These are phyloP conservation scores for Tylopilus orsonianus DNA, from an alignment of 1,284 basidiomycete species.

Conservation along the genomic window DNA sequence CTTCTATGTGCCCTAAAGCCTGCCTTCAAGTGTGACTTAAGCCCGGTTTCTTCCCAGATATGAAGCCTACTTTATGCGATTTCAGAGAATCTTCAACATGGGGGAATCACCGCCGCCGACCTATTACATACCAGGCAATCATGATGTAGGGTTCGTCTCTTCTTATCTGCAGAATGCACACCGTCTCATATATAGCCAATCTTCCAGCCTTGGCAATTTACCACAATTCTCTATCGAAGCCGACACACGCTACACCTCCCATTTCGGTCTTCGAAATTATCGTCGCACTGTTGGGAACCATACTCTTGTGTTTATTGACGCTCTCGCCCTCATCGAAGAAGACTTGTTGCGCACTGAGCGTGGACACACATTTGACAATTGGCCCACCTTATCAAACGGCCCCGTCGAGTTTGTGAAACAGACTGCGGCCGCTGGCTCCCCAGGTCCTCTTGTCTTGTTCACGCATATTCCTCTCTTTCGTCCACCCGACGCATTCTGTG, in stretches of 20 bases:
- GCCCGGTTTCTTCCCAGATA: conserved; percentile 48
- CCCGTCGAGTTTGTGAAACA: conserved; percentile 71
- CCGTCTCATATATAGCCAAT: conserved; percentile 7
- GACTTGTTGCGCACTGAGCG: conserved; percentile 66
- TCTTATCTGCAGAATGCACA: not conserved
- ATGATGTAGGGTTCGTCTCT: conserved; percentile 69
- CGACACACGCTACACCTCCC: conserved; percentile 51
- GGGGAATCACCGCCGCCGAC: conserved; percentile 40
- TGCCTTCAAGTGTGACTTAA: conserved; percentile 9
- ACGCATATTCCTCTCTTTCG: conserved; percentile 83
- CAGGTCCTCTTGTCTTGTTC: conserved; percentile 64
- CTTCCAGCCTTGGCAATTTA: conserved; percentile 49
- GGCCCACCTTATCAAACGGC: conserved; percentile 61
- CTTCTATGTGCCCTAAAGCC: not conserved
- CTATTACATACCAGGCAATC: conserved; percentile 82
- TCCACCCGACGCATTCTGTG: conserved; percentile 69
- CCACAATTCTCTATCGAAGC: conserved; percentile 49
- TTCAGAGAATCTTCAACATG: conserved; percentile 60
- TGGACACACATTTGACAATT: conserved; percentile 51
- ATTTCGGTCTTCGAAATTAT: conserved; percentile 60
- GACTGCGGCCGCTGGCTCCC: conserved; percentile 40
- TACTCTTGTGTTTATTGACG: conserved; percentile 68
- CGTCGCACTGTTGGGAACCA: conserved; percentile 59
- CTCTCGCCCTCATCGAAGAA: conserved; percentile 73
- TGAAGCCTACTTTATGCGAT: conserved; percentile 55